Conservation (phyloP, 495 filamentous ascomycete species). For the Aspergillus diversus region DNA sequence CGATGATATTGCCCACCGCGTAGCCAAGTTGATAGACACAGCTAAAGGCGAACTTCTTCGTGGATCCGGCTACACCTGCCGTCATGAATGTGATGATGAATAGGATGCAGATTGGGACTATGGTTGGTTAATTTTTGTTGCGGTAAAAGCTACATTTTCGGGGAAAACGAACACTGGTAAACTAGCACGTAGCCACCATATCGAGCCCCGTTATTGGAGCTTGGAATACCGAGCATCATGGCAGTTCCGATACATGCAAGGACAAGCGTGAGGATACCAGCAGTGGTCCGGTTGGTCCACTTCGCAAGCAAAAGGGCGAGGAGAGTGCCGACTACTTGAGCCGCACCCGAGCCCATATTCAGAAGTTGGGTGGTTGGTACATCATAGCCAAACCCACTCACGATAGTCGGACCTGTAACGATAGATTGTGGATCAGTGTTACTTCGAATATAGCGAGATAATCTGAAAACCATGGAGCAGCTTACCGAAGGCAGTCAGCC, state of each 20-base stretch:
- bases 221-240: background rate
- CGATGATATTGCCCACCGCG: background rate
- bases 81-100: conserved; percentile 1
- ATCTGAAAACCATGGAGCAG: background rate
- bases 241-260: background rate
- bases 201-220: background rate
- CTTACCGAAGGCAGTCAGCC: conserved; percentile 4
- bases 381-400: background rate
- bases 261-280: background rate
- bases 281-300: background rate
- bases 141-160: too few relatives aligned
- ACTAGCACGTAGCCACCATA: background rate
- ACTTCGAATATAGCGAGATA: background rate
- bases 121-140: background rate
- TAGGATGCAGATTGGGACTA: background rate
- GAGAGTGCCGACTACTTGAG: background rate
- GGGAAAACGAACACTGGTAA: background rate
- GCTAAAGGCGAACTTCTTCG: background rate
- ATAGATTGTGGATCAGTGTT: background rate
- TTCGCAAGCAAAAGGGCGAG: background rate
- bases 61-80: background rate
- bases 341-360: conserved; percentile 1
- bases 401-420: background rate
- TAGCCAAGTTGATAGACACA: background rate
- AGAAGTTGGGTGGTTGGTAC: background rate